Conservation (phyloP, 345 rosid genomes). For the Eutrema heterophyllum region DNA sequence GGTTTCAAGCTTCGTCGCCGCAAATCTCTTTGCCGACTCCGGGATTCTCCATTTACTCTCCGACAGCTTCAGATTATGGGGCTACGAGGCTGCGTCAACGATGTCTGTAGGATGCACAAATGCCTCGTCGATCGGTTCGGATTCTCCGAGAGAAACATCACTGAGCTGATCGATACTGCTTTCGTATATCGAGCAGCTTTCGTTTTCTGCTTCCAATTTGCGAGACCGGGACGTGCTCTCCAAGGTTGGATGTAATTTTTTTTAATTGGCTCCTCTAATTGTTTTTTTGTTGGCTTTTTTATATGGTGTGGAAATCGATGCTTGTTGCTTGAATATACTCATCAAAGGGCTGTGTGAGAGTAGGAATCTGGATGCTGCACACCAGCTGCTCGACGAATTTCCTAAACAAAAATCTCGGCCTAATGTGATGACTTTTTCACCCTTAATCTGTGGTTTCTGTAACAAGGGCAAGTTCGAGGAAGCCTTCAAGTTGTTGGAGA, state of each 20-base stretch:
- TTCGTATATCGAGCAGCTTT: slow-evolving; percentile 39
- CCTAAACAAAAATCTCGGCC: slow-evolving; percentile 66
- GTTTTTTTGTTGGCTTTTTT: background rate
- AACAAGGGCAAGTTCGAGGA: slow-evolving; percentile 51
- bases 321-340: slow-evolving; percentile 76
- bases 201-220: slow-evolving; percentile 70
- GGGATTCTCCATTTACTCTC: no score
- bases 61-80: no score
- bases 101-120: no score
- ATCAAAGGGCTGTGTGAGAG: slow-evolving; percentile 70
- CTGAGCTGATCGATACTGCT: no score
- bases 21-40: no score
- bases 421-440: slow-evolving; percentile 70
- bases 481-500: slow-evolving; percentile 49
- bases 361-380: slow-evolving; percentile 57
- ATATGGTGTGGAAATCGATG: slow-evolving; percentile 68
- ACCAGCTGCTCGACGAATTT: slow-evolving; percentile 89
- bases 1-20: no score
- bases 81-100: no score
- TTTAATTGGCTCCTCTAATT: background rate
- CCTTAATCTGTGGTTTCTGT: slow-evolving; percentile 67
- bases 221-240: slow-evolving; percentile 69
- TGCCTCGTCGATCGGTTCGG: no score
- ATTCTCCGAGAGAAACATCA: no score
- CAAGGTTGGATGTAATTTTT: slow-evolving; percentile 45